Evolutionary conservation across 441 rosid species (phyloP).

Genomic region (Euphorbia corollata): DNA sequence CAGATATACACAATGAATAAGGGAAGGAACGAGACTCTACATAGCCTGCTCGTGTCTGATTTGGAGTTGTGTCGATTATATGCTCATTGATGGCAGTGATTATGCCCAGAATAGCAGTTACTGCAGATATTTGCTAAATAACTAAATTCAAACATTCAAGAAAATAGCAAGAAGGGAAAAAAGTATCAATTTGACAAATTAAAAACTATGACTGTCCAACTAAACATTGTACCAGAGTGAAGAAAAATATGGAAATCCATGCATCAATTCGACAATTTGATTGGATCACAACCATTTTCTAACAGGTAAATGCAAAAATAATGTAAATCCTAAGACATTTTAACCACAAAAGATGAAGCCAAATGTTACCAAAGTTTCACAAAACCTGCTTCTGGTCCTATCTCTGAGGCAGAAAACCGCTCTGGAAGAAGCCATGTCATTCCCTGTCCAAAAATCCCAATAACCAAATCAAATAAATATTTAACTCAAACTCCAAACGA

Average conservation of each 20-base stretch:
- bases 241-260: neutral
- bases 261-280: constrained; percentile 3
- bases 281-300: neutral
- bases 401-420: constrained; percentile 83
- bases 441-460: constrained; percentile 47
- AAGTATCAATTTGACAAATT: no score
- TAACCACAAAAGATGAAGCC: constrained; percentile 40
- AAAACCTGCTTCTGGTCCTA: constrained; percentile 99
- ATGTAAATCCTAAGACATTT: constrained; percentile 14
- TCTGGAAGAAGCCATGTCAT: constrained; percentile 96
- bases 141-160: constrained; percentile 17
- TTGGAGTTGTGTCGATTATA: constrained; percentile 62
- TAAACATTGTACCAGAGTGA: neutral
- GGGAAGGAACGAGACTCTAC: constrained; percentile 48
- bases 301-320: neutral
- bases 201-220: neutral
- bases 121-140: constrained; percentile 45
- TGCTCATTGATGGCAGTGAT: constrained; percentile 77
- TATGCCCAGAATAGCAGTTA: constrained; percentile 73
- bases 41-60: constrained; percentile 30
- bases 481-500: neutral
- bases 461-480: constrained; percentile 12
- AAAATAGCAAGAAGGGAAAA: neutral
- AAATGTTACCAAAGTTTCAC: constrained; percentile 84
- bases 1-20: constrained; percentile 66